Percentiles rank a stretch among this genome's conserved stretches.
These are phyloP conservation scores for Penicillium decumbens DNA, from an alignment of 2,329 filamentous ascomycete species.

Conservation along the genomic window DNA sequence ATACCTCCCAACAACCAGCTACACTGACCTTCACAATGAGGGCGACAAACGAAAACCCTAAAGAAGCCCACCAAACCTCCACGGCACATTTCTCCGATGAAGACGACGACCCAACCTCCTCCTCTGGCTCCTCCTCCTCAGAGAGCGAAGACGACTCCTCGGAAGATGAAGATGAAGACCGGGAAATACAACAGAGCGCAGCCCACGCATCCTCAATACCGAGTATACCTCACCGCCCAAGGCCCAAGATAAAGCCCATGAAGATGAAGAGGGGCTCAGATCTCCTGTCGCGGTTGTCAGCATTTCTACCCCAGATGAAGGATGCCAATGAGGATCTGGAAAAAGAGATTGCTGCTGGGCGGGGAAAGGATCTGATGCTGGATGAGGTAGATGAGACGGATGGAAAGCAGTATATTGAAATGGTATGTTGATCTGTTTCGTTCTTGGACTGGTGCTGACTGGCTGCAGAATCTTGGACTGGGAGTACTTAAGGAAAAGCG, in stretches of 20 bases:
- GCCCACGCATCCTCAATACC: slow-evolving; percentile 19
- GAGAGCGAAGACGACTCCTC: slow-evolving; percentile 24
- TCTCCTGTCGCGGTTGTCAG: slow-evolving; percentile 36
- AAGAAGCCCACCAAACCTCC: slow-evolving; percentile 2
- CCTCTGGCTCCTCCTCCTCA: slow-evolving; percentile 24
- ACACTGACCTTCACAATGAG: slow-evolving; percentile 6
- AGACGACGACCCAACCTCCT: slow-evolving; percentile 21
- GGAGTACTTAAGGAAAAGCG: slow-evolving; percentile 44
- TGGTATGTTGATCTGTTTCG: slow-evolving; percentile 28
- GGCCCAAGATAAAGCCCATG: slow-evolving; percentile 33
- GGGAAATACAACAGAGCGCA: neutral
- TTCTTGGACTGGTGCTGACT: slow-evolving; percentile 2
- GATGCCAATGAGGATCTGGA: slow-evolving; percentile 43
- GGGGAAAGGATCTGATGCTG: slow-evolving; percentile 29
- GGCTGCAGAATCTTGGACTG: slow-evolving; percentile 39
- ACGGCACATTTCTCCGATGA: slow-evolving; percentile 2
- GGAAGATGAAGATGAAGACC: slow-evolving; percentile 21
- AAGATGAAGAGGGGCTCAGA: slow-evolving; percentile 25
- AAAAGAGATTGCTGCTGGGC: slow-evolving; percentile 35
- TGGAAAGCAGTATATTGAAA: slow-evolving; percentile 41
- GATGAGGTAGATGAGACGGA: slow-evolving; percentile 34
- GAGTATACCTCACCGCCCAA: slow-evolving; percentile 28
- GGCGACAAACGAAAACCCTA: neutral
- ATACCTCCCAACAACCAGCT: neutral
- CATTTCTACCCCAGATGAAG: slow-evolving; percentile 43